These are phyloP conservation scores for Polygonum maritimum DNA, from an alignment of 148 eudicot species.

Conservation along the genomic window DNA sequence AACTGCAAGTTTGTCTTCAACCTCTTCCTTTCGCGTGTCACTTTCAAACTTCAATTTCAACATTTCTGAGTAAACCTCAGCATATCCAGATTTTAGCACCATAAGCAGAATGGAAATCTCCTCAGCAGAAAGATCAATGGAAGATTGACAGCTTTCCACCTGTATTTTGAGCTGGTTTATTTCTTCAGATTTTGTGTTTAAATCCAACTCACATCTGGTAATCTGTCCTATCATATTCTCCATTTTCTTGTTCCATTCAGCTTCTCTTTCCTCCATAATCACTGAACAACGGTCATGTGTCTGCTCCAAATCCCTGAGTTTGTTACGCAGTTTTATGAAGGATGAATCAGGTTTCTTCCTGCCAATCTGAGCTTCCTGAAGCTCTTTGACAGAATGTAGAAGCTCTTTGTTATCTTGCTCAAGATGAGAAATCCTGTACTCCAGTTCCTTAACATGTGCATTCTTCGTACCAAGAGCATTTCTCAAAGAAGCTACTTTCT, in stretches of 20 bases:
- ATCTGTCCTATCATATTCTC: slow-evolving; percentile 37
- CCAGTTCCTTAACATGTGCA: slow-evolving; percentile 43
- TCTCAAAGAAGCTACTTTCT: slow-evolving; percentile 50
- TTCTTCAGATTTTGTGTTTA: slow-evolving; percentile 34
- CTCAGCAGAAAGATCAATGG: slow-evolving; percentile 45
- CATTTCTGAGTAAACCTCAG: slow-evolving; percentile 30
- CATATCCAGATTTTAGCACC: slow-evolving; percentile 48
- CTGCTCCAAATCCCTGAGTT: slow-evolving; percentile 46
- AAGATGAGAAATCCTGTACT: slow-evolving; percentile 38
- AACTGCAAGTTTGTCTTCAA: slow-evolving; percentile 16
- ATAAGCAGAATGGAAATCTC: slow-evolving; percentile 35
- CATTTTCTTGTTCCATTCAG: slow-evolving; percentile 42
- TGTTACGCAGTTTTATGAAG: slow-evolving; percentile 37
- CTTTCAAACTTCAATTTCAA: slow-evolving; percentile 25
- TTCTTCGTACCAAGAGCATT: slow-evolving; percentile 42
- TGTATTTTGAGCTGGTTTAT: slow-evolving; percentile 35
- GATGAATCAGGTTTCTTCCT: slow-evolving; percentile 32
- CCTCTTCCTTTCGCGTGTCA: slow-evolving; percentile 15
- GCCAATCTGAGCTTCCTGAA: slow-evolving; percentile 52
- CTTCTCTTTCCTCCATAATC: slow-evolving; percentile 53
- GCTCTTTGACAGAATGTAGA: slow-evolving; percentile 43
- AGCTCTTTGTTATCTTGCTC: slow-evolving; percentile 66
- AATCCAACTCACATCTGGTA: slow-evolving; percentile 22
- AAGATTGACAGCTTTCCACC: slow-evolving; percentile 42
- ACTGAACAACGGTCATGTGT: slow-evolving; percentile 35